Percentiles rank a stretch among this genome's conserved stretches.
Evolutionary conservation across 257 asterid species (phyloP).

Genomic region (Solanum dulcamara): DNA sequence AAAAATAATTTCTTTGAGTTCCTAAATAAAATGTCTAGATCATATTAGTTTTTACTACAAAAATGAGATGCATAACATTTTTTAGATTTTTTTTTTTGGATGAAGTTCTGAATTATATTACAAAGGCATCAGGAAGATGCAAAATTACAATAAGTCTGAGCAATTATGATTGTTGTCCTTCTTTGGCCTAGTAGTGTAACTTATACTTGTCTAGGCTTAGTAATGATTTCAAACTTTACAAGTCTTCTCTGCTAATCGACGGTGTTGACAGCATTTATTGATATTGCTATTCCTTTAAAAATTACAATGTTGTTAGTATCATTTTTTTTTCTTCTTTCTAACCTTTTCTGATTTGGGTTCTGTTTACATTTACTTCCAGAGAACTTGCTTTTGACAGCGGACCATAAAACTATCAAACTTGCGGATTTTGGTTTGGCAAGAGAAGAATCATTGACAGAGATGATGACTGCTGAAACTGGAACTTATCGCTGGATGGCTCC

Average conservation of each 20-base stretch:
- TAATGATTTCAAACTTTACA: neutral
- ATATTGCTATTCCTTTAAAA: neutral
- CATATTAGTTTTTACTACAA: neutral
- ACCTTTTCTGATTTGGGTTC: neutral
- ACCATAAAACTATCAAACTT: slow-evolving; percentile 65
- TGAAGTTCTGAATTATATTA: neutral
- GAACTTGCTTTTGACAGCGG: slow-evolving; percentile 84
- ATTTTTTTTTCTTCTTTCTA: no score
- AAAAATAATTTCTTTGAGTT: neutral
- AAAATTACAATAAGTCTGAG: neutral
- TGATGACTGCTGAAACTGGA: slow-evolving; percentile 99
- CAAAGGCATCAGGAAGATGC: neutral
- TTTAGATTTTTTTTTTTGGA: neutral
- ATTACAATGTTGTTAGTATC: neutral
- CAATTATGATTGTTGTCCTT: neutral
- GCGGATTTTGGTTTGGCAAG: slow-evolving; percentile 98
- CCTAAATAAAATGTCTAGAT: neutral
- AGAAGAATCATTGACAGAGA: slow-evolving; percentile 95
- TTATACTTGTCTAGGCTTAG: neutral
- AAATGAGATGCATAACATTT: neutral
- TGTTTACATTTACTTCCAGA: slow-evolving; percentile 32
- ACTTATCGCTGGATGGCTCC: slow-evolving; percentile 99
- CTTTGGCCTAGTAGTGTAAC: neutral
- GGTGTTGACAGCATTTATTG: neutral
- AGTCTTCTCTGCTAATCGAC: neutral